Base-by-base conservation (phyloP, 2,329 filamentous ascomycete species). In the Cadophora malorum region DNA sequence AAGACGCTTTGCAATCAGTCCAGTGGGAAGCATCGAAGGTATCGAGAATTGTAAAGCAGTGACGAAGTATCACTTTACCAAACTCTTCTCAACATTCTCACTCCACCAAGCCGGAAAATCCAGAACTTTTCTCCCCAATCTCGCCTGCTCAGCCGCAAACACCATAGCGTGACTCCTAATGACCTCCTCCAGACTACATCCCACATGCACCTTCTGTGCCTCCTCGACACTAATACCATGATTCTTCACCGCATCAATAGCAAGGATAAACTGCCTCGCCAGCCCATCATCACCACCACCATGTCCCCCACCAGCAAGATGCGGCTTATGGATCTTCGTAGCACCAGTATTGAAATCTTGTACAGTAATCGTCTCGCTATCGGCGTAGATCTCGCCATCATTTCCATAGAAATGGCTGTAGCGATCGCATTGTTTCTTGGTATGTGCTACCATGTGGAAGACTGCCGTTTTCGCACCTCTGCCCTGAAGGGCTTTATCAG, bases 381-480 rank as follows among this genome's bases (percentile, higher is more conserved):
- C 94, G 71, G 96, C 96, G 73, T 89, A 88, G 33, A 98, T 88
- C 80, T 98, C 95, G 53, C 95, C 96, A 62, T 88, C 83, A 0
- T 91, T 92, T 60, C 96, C 96, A 80, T 97, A 97, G 58, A 97
- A 88, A 68, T 92, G 84, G 0, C 93, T 94, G 68, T 94, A 90
- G 3, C 96, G 89, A 72, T 97, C 87, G 78, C 95, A 98, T 73
- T 96, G 91, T 76, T 91, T 90, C 76, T 92, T 89, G 0, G 94
- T 97, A 69, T 94, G 92, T 1, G 95, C 94, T 2, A 95, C 90
- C 95, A 98, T 97, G 79, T 98, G 95, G 78, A 98, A 92, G 1
- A 89, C 89, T 0, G 94, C 95, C 19, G 91, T 93, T 81, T 98
- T 98, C 53, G 93, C 88, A 1, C 88, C 88, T 28, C 88, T 83